Percentiles rank a stretch among this genome's conserved stretches.
Evolutionary conservation across 148 eudicot species (phyloP).

Genomic region (Pharnaceum exiguum): DNA sequence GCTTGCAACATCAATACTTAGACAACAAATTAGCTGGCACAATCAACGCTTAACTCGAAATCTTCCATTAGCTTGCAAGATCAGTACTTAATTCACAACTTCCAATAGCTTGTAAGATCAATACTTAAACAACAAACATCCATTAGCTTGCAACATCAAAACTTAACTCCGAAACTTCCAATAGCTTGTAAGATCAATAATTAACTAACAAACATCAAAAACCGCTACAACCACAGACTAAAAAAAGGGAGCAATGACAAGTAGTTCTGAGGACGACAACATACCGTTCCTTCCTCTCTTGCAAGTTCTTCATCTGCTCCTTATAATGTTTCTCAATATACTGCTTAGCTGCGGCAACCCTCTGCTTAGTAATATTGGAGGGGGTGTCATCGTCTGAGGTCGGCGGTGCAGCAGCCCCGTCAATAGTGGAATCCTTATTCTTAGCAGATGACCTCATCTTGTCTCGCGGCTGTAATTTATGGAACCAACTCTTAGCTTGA

Average conservation of each 20-base stretch:
- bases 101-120: too few relatives aligned
- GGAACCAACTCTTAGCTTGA: slow-evolving; percentile 92
- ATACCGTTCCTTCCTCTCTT: slow-evolving; percentile 94
- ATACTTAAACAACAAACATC: too few relatives aligned
- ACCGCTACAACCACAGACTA: background rate
- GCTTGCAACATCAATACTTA: too few relatives aligned
- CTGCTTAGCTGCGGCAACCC: slow-evolving; percentile 95
- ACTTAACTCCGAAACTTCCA: too few relatives aligned
- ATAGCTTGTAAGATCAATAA: too few relatives aligned
- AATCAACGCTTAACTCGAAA: too few relatives aligned
- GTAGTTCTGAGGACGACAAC: slow-evolving; percentile 11
- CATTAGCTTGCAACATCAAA: too few relatives aligned
- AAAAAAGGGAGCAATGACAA: too few relatives aligned
- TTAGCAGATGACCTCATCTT: slow-evolving; percentile 55
- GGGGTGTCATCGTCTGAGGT: slow-evolving; percentile 67
- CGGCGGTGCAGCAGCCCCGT: slow-evolving; percentile 45
- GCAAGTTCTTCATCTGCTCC: slow-evolving; percentile 95
- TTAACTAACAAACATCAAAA: background rate
- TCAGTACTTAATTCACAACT: too few relatives aligned
- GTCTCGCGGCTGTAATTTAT: slow-evolving; percentile 81
- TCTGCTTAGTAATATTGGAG: slow-evolving; percentile 77
- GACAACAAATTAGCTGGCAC: too few relatives aligned
- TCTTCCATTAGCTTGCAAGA: too few relatives aligned
- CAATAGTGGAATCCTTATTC: slow-evolving; percentile 51
- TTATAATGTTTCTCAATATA: slow-evolving; percentile 98